phyloP scores from a whole-genome alignment of 2,329 filamentous ascomycete genomes.

The Talaromyces islandicus region DNA sequence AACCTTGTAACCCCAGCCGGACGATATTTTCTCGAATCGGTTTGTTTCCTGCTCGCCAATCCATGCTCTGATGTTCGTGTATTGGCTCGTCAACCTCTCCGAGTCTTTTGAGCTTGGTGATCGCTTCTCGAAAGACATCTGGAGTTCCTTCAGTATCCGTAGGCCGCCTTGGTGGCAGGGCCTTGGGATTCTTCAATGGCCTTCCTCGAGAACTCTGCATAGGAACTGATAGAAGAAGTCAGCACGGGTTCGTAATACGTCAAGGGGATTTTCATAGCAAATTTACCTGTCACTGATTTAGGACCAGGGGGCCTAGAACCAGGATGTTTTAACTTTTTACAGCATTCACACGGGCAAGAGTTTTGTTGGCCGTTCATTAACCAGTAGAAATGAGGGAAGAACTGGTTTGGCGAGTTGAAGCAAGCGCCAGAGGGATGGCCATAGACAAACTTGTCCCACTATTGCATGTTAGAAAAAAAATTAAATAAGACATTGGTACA shows the following conservation, averaged over 20 bases:
- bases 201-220: conserved; percentile 4
- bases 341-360: conserved; percentile 48
- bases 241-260: neutral
- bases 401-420: conserved; percentile 50
- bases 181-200: neutral
- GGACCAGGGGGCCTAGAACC: neutral
- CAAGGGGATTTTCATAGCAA: neutral
- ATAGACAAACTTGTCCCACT: conserved; percentile 51
- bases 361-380: conserved; percentile 45
- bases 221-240: neutral
- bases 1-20: conserved; percentile 38
- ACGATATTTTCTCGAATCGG: conserved; percentile 37
- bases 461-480: neutral
- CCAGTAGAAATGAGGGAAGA: conserved; percentile 53
- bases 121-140: conserved; percentile 47
- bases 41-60: conserved; percentile 50
- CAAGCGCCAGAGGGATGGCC: conserved; percentile 48
- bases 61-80: conserved; percentile 46
- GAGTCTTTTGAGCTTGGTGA: conserved; percentile 43
- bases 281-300: neutral
- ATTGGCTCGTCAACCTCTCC: conserved; percentile 41
- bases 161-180: neutral
- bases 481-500: neutral
- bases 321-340: conserved; percentile 20
- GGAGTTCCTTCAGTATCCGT: conserved; percentile 42